A percentile compares a stretch with the other conserved stretches of the same genome.
Conservation (phyloP, 2,329 filamentous ascomycete species). For the Plectosphaerella plurivora region DNA sequence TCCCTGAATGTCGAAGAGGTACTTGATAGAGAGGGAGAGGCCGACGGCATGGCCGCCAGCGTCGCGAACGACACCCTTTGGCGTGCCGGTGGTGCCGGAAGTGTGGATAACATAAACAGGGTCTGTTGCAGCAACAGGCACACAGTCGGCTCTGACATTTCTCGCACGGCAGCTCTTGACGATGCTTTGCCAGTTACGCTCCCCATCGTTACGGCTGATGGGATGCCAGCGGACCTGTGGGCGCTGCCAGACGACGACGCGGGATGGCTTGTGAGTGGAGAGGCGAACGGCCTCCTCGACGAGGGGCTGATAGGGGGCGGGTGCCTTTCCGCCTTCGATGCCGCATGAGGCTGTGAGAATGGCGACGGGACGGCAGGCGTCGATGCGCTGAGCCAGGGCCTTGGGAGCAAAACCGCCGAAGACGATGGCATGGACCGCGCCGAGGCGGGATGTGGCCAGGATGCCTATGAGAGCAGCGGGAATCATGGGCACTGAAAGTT, state of each 20-base stretch:
- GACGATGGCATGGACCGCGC: conserved; percentile 86
- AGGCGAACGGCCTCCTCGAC: conserved; percentile 68
- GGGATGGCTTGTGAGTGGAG: conserved; percentile 65
- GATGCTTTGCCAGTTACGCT: conserved; percentile 76
- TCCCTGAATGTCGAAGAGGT: conserved; percentile 77
- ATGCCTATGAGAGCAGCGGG: conserved; percentile 84
- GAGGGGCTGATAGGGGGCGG: conserved; percentile 71
- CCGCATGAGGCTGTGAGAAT: conserved; percentile 90
- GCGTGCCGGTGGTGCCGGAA: conserved; percentile 74
- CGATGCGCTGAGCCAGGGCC: conserved; percentile 83
- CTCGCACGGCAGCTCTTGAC: conserved; percentile 66
- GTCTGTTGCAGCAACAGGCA: conserved; percentile 74
- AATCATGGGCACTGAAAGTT: conserved; percentile 79
- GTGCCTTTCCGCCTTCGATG: conserved; percentile 80
- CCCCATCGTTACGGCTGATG: conserved; percentile 59
- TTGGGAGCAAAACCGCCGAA: conserved; percentile 86
- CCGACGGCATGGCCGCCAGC: conserved; percentile 86
- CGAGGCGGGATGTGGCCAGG: conserved; percentile 74
- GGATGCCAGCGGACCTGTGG: conserved; percentile 71
- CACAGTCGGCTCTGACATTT: conserved; percentile 65
- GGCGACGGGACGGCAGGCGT: conserved; percentile 68
- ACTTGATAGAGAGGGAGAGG: conserved; percentile 74
- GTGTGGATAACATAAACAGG: conserved; percentile 90
- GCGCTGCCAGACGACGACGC: conserved; percentile 79
- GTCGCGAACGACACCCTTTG: conserved; percentile 79